Conservation (phyloP, 768 basidiomycete genomes). For the Xerocomellus dryophilus region DNA sequence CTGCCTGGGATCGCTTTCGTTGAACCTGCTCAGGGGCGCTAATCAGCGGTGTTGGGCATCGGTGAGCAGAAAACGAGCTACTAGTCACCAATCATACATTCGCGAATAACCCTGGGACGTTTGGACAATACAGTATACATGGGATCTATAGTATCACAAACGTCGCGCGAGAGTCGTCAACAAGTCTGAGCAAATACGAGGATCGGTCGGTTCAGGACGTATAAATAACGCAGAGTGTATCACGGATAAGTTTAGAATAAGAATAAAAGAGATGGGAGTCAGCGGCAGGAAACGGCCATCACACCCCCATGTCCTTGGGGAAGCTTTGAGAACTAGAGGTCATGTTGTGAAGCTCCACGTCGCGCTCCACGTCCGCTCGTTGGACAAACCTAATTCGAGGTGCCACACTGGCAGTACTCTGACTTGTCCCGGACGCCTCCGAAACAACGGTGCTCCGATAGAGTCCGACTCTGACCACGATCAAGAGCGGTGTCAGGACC, state of each 20-base stretch:
- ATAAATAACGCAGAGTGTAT: background rate
- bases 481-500: constrained; percentile 18
- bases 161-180: background rate
- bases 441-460: background rate
- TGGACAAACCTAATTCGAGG: background rate
- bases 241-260: too few species aligned
- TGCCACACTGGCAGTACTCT: background rate
- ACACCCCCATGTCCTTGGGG: background rate
- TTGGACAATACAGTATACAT: background rate
- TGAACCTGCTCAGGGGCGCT: too few species aligned
- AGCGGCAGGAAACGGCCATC: background rate
- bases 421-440: background rate
- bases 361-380: background rate
- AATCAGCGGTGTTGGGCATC: background rate
- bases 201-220: background rate
- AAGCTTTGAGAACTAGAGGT: background rate
- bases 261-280: background rate
- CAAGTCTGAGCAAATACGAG: background rate
- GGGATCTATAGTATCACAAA: background rate
- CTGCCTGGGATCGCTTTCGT: too few species aligned
- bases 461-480: constrained; percentile 15
- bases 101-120: background rate
- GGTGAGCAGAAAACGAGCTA: background rate
- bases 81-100: background rate
- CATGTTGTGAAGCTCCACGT: background rate